phyloP scores from a whole-genome alignment of 164 flowering plant genomes.

The Piper longum region DNA sequence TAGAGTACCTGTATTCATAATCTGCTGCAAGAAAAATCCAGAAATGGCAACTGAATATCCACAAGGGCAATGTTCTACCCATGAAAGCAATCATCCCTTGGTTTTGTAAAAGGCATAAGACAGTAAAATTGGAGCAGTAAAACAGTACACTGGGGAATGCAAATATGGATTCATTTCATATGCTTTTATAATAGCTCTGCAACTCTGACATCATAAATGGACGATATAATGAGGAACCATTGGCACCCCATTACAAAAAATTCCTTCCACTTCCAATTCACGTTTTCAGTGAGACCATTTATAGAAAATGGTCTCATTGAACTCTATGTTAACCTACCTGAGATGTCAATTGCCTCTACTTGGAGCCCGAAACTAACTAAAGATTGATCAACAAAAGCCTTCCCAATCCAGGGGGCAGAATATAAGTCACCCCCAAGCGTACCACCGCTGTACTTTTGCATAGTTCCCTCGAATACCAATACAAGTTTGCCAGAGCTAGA shows the following conservation, averaged over 20 bases:
- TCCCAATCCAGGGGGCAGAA: constrained; percentile 59
- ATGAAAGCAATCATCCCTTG: constrained; percentile 10
- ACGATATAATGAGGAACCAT: constrained; percentile 63
- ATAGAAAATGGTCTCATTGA: constrained; percentile 73
- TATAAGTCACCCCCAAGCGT: constrained; percentile 52
- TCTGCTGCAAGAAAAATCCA: too few relatives aligned
- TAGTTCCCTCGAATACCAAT: constrained; percentile 45
- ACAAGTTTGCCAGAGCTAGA: constrained; percentile 33
- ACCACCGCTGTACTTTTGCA: constrained; percentile 35
- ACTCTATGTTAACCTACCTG: constrained; percentile 35
- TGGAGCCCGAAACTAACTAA: constrained; percentile 74
- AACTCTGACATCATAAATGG: constrained; percentile 54
- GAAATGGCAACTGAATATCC: neutral
- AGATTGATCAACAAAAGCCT: constrained; percentile 74
- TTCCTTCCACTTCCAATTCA: constrained; percentile 84
- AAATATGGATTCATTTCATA: constrained; percentile 75
- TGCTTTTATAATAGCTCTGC: constrained; percentile 53
- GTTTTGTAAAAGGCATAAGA: constrained; percentile 50
- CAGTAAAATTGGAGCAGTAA: constrained; percentile 49
- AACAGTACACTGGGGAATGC: constrained; percentile 55
- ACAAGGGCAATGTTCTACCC: neutral
- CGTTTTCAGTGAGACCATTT: constrained; percentile 37
- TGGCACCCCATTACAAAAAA: constrained; percentile 85
- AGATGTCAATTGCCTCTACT: constrained; percentile 61
- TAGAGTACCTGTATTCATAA: too few relatives aligned